These are phyloP conservation scores for Colletotrichum incanum DNA, from an alignment of 2,329 filamentous ascomycete genomes.

Conservation along the genomic window DNA sequence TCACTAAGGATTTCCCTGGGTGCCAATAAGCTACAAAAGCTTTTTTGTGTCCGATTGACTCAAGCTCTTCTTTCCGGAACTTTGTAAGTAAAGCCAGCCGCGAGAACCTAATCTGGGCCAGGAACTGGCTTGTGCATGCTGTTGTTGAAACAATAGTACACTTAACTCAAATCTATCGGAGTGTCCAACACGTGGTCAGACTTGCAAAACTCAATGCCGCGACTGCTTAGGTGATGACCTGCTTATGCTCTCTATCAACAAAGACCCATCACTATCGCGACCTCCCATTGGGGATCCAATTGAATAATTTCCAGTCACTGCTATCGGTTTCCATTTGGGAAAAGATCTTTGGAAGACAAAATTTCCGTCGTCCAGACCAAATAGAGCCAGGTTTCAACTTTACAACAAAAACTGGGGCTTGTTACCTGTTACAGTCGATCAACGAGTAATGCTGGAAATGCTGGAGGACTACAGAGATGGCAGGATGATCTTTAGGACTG, in stretches of 20 bases:
- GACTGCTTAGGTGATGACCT: not conserved
- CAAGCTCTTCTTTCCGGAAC: slow-evolving; percentile 34
- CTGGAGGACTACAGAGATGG: not conserved
- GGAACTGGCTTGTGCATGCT: slow-evolving; percentile 14
- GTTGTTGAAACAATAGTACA: slow-evolving; percentile 8
- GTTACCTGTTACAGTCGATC: not conserved
- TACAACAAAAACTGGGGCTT: not conserved
- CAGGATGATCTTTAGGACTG: not conserved
- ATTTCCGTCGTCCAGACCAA: not conserved
- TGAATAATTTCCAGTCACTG: not conserved
- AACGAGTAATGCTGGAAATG: not conserved
- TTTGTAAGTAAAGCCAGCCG: slow-evolving; percentile 24
- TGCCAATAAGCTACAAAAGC: not conserved
- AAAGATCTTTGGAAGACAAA: too few relatives aligned
- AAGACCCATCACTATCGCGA: not conserved
- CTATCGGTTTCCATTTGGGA: not conserved
- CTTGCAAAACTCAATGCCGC: not conserved
- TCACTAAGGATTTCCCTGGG: not conserved
- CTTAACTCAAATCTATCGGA: slow-evolving; percentile 10
- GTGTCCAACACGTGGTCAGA: slow-evolving; percentile 1
- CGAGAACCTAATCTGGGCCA: not conserved
- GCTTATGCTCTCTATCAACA: not conserved
- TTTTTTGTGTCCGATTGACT: slow-evolving; percentile 15
- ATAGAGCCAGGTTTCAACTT: not conserved
- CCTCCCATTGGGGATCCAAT: not conserved